Evolutionary conservation across 2,329 filamentous ascomycete genomes (phyloP), one percentile per base, ranked within the genome.

Genomic region (Penicillium sp.): DNA sequence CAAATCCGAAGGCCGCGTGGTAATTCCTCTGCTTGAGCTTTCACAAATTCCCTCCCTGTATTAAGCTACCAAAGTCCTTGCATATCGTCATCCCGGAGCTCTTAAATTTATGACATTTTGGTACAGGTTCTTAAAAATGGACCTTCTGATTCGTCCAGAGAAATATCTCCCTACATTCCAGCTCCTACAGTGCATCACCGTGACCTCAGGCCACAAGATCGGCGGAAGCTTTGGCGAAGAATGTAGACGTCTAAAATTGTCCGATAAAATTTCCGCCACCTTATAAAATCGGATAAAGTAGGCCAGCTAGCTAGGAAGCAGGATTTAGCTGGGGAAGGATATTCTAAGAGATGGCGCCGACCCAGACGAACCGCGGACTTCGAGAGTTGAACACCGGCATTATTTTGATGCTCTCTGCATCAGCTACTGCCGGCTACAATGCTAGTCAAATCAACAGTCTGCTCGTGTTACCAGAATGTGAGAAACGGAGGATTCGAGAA

Each of bases 381-480:
- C 55, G 62, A 23, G 55, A 46, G 45, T 39, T 65, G 39, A 65
- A 65, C 40, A 39, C 62, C 14, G 62, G 62, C 18, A 65, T 65
- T 29, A 48, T 52, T 26, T 59, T 65, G 37, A 62, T 65, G 59
- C 47, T 65, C 19, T 57, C 62, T 45, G 62, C 62, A 33, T 65
- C 62, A n/a, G 61, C 62, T 49, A 65, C 62, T 1, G 54, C 62
- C 2, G 62, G 62, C 33, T 65, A 64, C 31, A 64, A 63, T 57
- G 61, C 61, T 19, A 65, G 62, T 26, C 62, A 64, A 55, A 65
- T 65, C 48, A 65, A 65, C 40, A 62, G 62, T 29, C 48, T 65
- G 10, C 48, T 64, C 6, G 62, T 65, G 10, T 52, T 65, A 29
- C 61, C 61, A 14, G 61, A 65, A 54, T 65, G 62, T 65, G 37